Evolutionary conservation across 1,139 yeast species (phyloP).

Genomic region (Geotrichum candidum): DNA sequence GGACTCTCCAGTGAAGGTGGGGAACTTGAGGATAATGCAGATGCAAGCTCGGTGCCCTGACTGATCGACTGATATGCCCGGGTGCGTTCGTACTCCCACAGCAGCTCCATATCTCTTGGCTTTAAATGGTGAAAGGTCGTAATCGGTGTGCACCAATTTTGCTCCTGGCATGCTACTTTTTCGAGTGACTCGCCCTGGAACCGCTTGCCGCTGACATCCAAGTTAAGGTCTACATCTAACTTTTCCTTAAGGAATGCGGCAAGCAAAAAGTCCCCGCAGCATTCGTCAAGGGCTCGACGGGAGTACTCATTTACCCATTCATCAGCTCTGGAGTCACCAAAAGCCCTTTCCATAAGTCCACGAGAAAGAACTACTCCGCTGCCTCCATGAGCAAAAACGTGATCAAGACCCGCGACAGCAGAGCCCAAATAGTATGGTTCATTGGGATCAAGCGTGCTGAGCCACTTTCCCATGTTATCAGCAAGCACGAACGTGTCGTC

Average conservation of each 20-base stretch:
- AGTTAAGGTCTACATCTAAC: conserved; percentile 23
- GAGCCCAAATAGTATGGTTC: conserved; percentile 28
- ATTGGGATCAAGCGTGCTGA: conserved; percentile 27
- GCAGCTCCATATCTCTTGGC: conserved; percentile 32
- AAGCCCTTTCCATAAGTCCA: conserved; percentile 21
- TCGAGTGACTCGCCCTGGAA: conserved; percentile 34
- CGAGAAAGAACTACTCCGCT: conserved; percentile 17
- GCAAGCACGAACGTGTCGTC: conserved; percentile 35
- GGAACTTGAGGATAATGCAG: conserved; percentile 11
- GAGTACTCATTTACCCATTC: conserved; percentile 28
- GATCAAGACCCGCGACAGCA: conserved; percentile 23
- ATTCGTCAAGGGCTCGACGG: conserved; percentile 26
- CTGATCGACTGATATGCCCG: conserved; percentile 19
- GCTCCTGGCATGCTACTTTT: conserved; percentile 22
- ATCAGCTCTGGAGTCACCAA: conserved; percentile 19
- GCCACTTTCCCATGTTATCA: conserved; percentile 29
- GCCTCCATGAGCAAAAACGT: conserved; percentile 38
- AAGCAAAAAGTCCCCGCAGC: conserved; percentile 37
- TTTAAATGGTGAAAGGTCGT: conserved; percentile 33
- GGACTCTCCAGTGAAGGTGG: conserved; percentile 16
- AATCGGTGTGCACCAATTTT: conserved; percentile 34
- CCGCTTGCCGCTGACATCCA: conserved; percentile 20
- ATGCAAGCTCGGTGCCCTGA: conserved; percentile 6
- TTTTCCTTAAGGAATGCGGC: conserved; percentile 28
- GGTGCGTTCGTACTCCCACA: conserved; percentile 35